Base-by-base conservation (phyloP, 768 basidiomycete species). In the Russula sp. region DNA sequence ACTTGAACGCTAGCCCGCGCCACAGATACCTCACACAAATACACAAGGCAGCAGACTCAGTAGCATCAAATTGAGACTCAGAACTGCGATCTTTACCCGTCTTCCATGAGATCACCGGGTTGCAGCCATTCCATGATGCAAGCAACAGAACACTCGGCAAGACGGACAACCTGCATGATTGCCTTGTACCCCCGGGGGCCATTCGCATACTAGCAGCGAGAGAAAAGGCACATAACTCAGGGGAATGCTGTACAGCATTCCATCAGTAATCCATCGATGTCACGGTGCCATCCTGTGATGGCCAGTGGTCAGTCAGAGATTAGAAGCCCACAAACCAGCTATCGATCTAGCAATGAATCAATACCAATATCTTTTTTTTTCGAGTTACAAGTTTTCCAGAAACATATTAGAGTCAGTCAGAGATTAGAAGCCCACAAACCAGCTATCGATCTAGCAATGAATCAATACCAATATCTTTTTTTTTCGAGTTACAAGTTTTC, bases 371-470 rank as follows among this genome's bases (percentile, higher is more conserved):
- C 0, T 48, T 22, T n/a, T 22, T 40, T 4, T 11, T 48, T n/a
- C 6, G 10, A 5, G 22, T 14, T 8, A 48, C 0, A 47, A 10
- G 47, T 6, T 68, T 86, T 88, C 3, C 78, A 91, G n/a, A n/a
- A n/a, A n/a, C n/a, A n/a, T n/a, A n/a, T n/a, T n/a, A n/a, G n/a
- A n/a, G 47, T 48, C 22, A 11, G 11, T 22, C 22, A 22, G 47
- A 27, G 1, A 22, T 27, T 22, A 13, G 22, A 22, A 48, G 11
- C n/a, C n/a, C n/a, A 44, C 18, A n/a, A 44, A 44, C 8, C 44
- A 44, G 44, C 44, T 11, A 13, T 14, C 18, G 16, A n/a, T 44
- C 47, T 11, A 48, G 11, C 4, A 10, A 22, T 22, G 45, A 47
- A 13, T 10, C 20, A 20, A 27, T 48, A 48, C 22, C 4, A 48